A percentile compares a stretch with the other conserved stretches of the same genome.
phyloP scores from a whole-genome alignment of 371 early-diverging fungal genomes.

The Quaeritorhiza haematococci region DNA sequence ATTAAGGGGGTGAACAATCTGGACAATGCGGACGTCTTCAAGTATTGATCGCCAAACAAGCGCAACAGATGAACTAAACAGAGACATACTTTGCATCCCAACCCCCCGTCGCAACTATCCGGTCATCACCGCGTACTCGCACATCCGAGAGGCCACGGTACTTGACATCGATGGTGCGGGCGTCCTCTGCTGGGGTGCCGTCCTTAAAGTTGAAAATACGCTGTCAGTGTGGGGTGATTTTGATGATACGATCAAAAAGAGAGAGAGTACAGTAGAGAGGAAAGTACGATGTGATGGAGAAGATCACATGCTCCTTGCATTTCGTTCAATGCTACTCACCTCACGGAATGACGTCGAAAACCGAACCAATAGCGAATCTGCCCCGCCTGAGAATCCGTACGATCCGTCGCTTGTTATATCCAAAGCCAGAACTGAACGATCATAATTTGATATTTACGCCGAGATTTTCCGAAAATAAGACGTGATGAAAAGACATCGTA shows the following conservation, averaged over 20 bases:
- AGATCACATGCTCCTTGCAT: neutral
- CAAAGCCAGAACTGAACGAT: neutral
- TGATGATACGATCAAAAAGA: too few species aligned
- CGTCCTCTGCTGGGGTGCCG: neutral
- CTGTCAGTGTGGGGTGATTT: neutral
- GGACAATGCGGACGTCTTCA: too few species aligned
- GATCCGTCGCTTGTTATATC: neutral
- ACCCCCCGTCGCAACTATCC: slow-evolving; percentile 9
- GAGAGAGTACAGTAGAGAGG: too few species aligned
- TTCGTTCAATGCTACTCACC: neutral
- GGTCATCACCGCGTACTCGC: slow-evolving; percentile 11
- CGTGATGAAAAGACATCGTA: too few species aligned
- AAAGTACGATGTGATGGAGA: neutral
- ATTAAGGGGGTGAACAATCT: too few species aligned
- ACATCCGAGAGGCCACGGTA: slow-evolving; percentile 7
- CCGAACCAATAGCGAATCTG: neutral
- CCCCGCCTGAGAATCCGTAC: neutral
- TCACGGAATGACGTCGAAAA: neutral
- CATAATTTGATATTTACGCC: too few species aligned
- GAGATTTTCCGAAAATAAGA: too few species aligned
- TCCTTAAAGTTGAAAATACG: neutral
- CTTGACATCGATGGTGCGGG: neutral
- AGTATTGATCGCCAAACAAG: too few species aligned
- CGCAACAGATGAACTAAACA: too few species aligned
- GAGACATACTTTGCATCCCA: slow-evolving; percentile 17